Conservation (phyloP, 345 rosid genomes). For the Nasturtium officinale region DNA sequence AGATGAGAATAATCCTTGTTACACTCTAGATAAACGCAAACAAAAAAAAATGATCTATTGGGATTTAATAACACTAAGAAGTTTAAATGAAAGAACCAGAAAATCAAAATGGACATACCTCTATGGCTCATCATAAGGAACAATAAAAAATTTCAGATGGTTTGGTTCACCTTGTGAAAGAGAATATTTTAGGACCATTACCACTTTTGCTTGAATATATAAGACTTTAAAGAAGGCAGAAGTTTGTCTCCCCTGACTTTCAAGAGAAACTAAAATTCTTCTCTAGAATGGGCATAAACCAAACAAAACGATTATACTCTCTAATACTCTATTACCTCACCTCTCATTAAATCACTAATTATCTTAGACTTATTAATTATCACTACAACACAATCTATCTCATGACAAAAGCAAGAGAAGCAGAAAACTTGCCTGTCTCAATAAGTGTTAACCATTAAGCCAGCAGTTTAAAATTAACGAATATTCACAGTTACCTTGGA, state of each 20-base stretch:
- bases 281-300: constrained; percentile 3
- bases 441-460: constrained; percentile 10
- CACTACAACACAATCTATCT: neutral
- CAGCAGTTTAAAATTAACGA: constrained; percentile 8
- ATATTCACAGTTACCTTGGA: constrained; percentile 59
- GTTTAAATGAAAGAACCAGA: neutral
- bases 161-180: neutral
- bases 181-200: neutral
- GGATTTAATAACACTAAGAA: neutral
- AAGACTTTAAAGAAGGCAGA: constrained; percentile 16
- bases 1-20: constrained; percentile 22
- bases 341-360: neutral
- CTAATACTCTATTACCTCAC: neutral
- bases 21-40: constrained; percentile 1
- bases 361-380: constrained; percentile 2
- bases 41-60: neutral
- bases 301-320: neutral
- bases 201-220: neutral
- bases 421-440: constrained; percentile 20
- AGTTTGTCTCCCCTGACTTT: neutral
- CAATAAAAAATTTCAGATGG: neutral
- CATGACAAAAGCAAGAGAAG: neutral
- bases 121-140: constrained; percentile 24
- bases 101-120: constrained; percentile 26
- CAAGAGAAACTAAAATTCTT: constrained; percentile 13